These are phyloP conservation scores for Fomitiporia mediterranea DNA, from an alignment of 1,284 basidiomycete genomes.

Conservation along the genomic window DNA sequence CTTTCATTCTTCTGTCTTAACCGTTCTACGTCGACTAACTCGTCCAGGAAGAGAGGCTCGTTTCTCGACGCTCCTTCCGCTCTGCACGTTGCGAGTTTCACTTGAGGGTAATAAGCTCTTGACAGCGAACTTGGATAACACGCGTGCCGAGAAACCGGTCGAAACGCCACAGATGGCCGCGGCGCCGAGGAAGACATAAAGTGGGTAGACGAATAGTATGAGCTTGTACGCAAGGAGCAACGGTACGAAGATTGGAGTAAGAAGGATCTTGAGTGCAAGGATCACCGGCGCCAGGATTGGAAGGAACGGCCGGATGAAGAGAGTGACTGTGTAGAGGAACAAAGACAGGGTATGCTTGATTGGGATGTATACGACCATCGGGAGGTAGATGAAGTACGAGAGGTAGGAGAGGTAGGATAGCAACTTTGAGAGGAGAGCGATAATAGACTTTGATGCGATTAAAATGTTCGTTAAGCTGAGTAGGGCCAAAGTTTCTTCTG, in stretches of 20 bases:
- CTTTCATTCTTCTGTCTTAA: no score
- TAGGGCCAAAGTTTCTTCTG: background rate
- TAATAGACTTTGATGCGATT: background rate
- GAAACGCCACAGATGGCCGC: slow-evolving; percentile 11
- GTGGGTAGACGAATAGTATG: slow-evolving; percentile 9
- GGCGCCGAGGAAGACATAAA: slow-evolving; percentile 17
- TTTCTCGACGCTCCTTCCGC: no score
- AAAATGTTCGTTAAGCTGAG: slow-evolving; percentile 8
- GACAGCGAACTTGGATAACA: no score
- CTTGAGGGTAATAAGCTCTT: no score
- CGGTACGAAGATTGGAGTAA: slow-evolving; percentile 10
- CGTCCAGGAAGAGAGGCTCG: no score
- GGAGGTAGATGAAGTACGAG: slow-evolving; percentile 7
- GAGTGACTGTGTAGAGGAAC: background rate
- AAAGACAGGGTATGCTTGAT: background rate
- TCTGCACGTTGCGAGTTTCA: no score
- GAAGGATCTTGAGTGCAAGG: slow-evolving; percentile 7
- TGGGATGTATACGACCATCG: background rate
- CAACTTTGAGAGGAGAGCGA: background rate
- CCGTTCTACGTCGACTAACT: no score
- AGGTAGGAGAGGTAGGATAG: slow-evolving; percentile 9
- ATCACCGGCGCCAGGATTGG: slow-evolving; percentile 6
- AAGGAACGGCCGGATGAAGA: slow-evolving; percentile 1
- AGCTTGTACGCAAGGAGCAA: background rate
- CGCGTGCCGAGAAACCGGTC: slow-evolving; percentile 6